Evolutionary conservation across 2,329 filamentous ascomycete genomes (phyloP).

Genomic region (Penicillium sp.): DNA sequence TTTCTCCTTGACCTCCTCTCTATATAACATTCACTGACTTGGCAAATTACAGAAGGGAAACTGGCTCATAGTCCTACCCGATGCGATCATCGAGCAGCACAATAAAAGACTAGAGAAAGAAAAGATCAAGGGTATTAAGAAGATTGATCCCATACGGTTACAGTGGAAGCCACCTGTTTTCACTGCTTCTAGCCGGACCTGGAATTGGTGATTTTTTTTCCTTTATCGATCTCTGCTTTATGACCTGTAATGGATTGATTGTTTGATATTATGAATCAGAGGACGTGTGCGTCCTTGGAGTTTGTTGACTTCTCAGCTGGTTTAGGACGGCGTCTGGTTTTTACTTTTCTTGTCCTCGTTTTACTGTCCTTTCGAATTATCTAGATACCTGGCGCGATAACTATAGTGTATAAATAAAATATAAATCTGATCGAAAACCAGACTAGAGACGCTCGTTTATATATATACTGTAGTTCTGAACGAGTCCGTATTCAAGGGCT

Average conservation of each 20-base stretch:
- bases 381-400: neutral
- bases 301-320: neutral
- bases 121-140: slow-evolving; percentile 67
- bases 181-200: slow-evolving; percentile 81
- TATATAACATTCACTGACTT: neutral
- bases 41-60: slow-evolving; percentile 64
- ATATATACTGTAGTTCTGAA: neutral
- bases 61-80: slow-evolving; percentile 90
- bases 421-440: too few relatives aligned
- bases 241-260: neutral
- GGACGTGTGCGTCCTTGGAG: neutral
- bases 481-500: neutral
- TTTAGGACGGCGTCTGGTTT: neutral
- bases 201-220: slow-evolving; percentile 70
- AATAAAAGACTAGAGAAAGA: slow-evolving; percentile 73
- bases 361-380: neutral
- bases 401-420: neutral
- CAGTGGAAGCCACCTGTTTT: slow-evolving; percentile 98
- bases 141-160: slow-evolving; percentile 73
- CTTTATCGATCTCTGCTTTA: neutral
- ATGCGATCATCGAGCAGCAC: slow-evolving; percentile 67
- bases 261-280: neutral
- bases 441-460: too few relatives aligned
- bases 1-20: neutral
- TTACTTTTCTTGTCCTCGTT: neutral